phyloP scores from a whole-genome alignment of 805 yeast species.

The Spathaspora girioi region DNA sequence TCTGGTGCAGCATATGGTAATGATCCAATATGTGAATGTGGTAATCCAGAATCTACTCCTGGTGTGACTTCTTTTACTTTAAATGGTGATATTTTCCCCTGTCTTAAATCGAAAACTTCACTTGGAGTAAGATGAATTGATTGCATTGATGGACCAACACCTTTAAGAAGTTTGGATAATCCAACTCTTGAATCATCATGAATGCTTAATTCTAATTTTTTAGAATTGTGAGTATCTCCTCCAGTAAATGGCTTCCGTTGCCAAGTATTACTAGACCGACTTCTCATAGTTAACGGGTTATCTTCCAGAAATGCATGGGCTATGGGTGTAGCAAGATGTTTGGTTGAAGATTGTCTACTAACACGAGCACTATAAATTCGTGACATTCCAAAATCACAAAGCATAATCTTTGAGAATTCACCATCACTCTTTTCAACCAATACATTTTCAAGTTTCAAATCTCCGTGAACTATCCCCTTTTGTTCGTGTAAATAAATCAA shows the following conservation, averaged over 20 bases:
- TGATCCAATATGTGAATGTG: constrained; percentile 78
- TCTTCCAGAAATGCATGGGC: constrained; percentile 5
- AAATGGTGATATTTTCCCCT: neutral
- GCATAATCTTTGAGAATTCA: constrained; percentile 38
- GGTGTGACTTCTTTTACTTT: neutral
- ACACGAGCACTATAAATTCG: constrained; percentile 27
- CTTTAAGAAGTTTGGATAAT: constrained; percentile 11
- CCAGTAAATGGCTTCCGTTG: constrained; percentile 33
- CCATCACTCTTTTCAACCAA: constrained; percentile 43
- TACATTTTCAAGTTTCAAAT: constrained; percentile 78
- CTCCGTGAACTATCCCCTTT: constrained; percentile 72
- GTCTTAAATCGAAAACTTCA: neutral
- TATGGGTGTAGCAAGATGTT: neutral
- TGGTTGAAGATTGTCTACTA: constrained; percentile 17
- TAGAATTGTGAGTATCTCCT: constrained; percentile 22
- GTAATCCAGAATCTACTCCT: constrained; percentile 40
- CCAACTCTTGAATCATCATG: constrained; percentile 34
- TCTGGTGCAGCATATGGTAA: constrained; percentile 94
- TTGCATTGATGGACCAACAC: constrained; percentile 32
- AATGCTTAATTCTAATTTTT: constrained; percentile 15
- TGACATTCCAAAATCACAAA: constrained; percentile 92
- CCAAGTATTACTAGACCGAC: constrained; percentile 31
- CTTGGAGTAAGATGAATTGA: constrained; percentile 28
- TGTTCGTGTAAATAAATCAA: constrained; percentile 54
- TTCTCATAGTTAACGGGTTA: constrained; percentile 22